Evolutionary conservation across 2,329 filamentous ascomycete genomes (phyloP), one percentile per base, ranked within the genome.

Genomic region (Talaromyces sp.): DNA sequence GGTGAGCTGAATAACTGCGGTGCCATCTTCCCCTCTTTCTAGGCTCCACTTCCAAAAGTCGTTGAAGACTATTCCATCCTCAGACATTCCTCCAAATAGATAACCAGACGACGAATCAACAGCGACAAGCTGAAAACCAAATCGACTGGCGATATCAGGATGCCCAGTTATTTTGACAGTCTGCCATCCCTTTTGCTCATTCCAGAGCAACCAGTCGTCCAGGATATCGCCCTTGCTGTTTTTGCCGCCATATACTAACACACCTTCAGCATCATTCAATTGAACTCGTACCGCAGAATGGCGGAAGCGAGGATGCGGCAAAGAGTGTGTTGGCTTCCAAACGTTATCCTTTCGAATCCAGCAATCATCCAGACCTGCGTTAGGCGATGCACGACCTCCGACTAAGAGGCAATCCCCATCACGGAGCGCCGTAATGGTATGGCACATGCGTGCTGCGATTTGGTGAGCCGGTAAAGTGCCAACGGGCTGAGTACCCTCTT

Each of bases 331-430:
- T 68, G 81, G 83, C 65, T 83, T 81, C 92, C 92, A 97, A 15
- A 72, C 75, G 34, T 82, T 82, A 60, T 84, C 84, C 61, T 85
- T 82, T 68, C 89, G 86, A 1, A 93, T 70, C 92, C 92, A 97
- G 70, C 90, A 93, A 75, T 95, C 91, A 40, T 81, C 81, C 49
- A 92, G 80, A 1, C 88, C 88, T 34, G 83, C 84, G 13, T 88
- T 83, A 4, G 93, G 93, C 7, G 92, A 94, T n/a, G 85, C 83
- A 66, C 93, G 85, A 5, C 94, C 94, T 27, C 94, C 93, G 34
- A 86, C 84, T 56, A 97, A 80, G 11, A 97, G 77, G 66, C 84
- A 84, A 17, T 85, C 85, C 25, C 78, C 76, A 38, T 82, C 78
- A 1, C 83, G 84, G 5, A 96, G 74, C 58, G 87, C 82, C 22